Evolutionary conservation across 305 asterid genomes (phyloP), one percentile per base, ranked within the genome.

Genomic region (Caryopteris hybrid): DNA sequence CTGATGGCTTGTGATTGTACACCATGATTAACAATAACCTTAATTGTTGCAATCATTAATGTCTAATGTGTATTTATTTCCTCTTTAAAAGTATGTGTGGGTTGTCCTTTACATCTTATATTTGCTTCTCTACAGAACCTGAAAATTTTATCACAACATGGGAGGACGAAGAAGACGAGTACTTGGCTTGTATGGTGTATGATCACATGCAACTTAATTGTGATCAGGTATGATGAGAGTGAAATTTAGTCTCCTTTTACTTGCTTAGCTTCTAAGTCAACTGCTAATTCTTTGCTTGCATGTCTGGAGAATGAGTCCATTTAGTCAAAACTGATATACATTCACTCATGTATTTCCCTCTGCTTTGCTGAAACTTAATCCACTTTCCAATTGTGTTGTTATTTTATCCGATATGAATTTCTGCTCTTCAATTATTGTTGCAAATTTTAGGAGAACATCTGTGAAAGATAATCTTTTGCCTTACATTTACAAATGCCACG

Each of bases 81-180:
- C 57, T 34, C 63, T 56, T 59, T 72, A 21, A 74, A 50, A 42
- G 42, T 38, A 54, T 69, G 13, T 13, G 21, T 33, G 42, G 52
- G 46, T 45, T 68, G 62, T 69, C 59, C 48, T 54, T 77, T 59
- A 29, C 74, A 68, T 79, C 81, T 69, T 74, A 48, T 43, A 74
- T 79, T 71, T 76, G 56, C 64, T 66, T 68, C 58, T 62, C 74
- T 64, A 80, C 87, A 85, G 94, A 78, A 52, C 65, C 80, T 31
- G 84, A 76, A 70, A 61, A 65, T 23, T 62, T 8, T 46, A 60
- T 62, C 68, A 36, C 43, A 64, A 74, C 82, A 64, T 91, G 96
- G 96, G 97, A 91, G 70, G 96, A 94, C 70, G 97, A 87, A 76
- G 95, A 93, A 86, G 96, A 94, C 54, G 93, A 91, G 50, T 88